A percentile compares a stretch with the other conserved stretches of the same genome.
phyloP scores from a whole-genome alignment of 176 grass and related monocot species.

The Carex parvula region DNA sequence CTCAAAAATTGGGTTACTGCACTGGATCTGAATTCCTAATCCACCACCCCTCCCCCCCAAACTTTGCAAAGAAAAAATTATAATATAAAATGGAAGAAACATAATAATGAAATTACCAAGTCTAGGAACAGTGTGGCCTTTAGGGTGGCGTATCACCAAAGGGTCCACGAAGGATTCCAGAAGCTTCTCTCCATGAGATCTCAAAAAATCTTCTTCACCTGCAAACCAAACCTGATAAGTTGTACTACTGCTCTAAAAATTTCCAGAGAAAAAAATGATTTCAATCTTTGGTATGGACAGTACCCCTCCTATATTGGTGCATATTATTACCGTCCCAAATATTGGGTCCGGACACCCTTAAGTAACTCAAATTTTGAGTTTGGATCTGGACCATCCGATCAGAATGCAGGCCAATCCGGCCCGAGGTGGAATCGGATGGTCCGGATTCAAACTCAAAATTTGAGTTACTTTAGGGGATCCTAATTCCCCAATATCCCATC shows the following conservation, averaged over 20 bases:
- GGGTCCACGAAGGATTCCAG: constrained; percentile 66
- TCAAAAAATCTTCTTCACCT: constrained; percentile 85
- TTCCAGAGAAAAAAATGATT: background rate
- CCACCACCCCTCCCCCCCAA: background rate
- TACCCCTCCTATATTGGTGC: background rate
- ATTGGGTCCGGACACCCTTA: too few relatives aligned
- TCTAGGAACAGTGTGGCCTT: constrained; percentile 95
- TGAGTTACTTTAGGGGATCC: too few relatives aligned
- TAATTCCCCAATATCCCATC: background rate
- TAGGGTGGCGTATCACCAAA: constrained; percentile 72
- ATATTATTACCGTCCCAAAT: background rate
- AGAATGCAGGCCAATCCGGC: too few relatives aligned
- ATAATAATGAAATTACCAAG: constrained; percentile 51
- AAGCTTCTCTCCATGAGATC: constrained; percentile 46
- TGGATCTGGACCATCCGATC: too few relatives aligned
- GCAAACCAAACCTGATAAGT: background rate
- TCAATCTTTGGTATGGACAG: background rate
- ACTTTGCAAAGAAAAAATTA: background rate
- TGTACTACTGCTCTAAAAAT: background rate
- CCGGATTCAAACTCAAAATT: too few relatives aligned
- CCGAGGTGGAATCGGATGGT: too few relatives aligned
- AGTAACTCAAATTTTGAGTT: too few relatives aligned
- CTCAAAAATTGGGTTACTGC: too few relatives aligned
- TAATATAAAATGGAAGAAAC: background rate
- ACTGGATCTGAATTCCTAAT: too few relatives aligned